Evolutionary conservation across 73 alveolate species (phyloP), one percentile per base, ranked within the genome.

Genomic region (Paramecium bursaria): DNA sequence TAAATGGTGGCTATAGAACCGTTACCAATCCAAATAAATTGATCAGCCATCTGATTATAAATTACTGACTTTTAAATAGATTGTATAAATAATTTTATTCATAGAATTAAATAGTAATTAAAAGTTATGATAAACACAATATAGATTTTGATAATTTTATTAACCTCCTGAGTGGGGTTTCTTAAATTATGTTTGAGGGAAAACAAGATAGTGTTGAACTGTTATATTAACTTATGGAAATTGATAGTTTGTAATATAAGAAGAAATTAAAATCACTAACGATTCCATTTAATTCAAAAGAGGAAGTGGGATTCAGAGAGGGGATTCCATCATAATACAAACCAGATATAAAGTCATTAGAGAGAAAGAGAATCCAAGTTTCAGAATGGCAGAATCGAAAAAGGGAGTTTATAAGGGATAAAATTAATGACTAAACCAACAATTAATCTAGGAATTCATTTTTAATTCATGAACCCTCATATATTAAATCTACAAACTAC

Each of bases 211-310:
- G 21, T 21, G 10, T 33, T 39, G 14, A 14, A 14, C n/a, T n/a
- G n/a, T 42, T 67, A 6, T 67, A 25, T 27, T 4, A 47, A 35
- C 44, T 31, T 4, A 33, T 67, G 11, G 82, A 67, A 67, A 47
- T 67, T n/a, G 55, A 67, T 33, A 10, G 60, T 39, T 21, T 11
- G 17, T 31, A 19, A 15, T 67, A 15, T 67, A 67, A 67, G 21
- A 19, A 67, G n/a, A 67, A 67, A 67, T 15, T 67, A 46, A 67
- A 67, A 67, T 67, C 82, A 4, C 44, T 67, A 23, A 35, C 26
- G 9, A 19, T 39, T 2, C 61, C 82, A 35, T 67, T 67, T 67
- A 26, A 42, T 31, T 67, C 82, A n/a, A 67, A 67, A 67, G 82
- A 67, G 33, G 60, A 1, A 4, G 7, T 15, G 21, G 82, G 82